phyloP scores from a whole-genome alignment of 2,329 filamentous ascomycete species.

The Fusarium sterilihyphosum region DNA sequence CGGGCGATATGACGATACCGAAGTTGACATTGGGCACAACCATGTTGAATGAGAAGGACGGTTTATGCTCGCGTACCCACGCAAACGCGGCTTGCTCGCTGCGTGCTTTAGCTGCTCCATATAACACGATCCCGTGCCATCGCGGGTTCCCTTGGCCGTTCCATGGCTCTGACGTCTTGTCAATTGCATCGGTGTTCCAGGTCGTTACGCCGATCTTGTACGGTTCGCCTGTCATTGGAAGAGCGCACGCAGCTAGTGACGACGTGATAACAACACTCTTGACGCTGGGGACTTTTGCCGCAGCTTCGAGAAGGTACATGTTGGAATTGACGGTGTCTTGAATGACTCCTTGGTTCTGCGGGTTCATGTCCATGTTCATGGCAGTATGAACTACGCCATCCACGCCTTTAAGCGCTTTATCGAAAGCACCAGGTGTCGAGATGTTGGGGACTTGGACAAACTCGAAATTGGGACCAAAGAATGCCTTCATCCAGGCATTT shows the following conservation, averaged over 20 bases:
- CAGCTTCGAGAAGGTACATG: neutral
- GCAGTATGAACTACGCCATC: neutral
- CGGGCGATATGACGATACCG: neutral
- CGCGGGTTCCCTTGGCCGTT: neutral
- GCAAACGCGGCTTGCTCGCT: neutral
- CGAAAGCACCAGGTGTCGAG: neutral
- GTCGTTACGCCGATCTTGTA: neutral
- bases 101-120: neutral
- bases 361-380: neutral
- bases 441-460: neutral
- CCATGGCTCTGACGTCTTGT: neutral
- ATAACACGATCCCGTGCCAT: neutral
- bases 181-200: neutral
- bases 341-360: neutral
- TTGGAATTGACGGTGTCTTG: neutral
- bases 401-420: neutral
- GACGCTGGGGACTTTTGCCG: neutral
- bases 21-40: neutral
- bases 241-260: neutral
- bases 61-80: neutral
- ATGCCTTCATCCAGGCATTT: neutral
- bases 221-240: neutral
- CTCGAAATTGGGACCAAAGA: neutral
- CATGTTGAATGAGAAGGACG: neutral
- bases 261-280: neutral